These are phyloP conservation scores for Solanum neorickii DNA, from an alignment of 257 asterid species.

Conservation along the genomic window DNA sequence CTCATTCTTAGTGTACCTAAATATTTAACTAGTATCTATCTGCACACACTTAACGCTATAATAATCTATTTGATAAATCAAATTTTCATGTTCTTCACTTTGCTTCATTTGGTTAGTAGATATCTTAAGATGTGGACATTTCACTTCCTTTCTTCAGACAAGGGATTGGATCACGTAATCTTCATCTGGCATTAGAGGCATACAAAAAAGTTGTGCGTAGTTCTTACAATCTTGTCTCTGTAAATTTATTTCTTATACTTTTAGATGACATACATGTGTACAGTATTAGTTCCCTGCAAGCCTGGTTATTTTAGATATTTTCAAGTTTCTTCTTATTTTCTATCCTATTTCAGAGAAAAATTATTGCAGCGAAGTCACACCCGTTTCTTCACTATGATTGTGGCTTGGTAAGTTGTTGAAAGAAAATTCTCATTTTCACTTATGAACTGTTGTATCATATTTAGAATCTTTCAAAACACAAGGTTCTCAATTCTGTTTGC, in stretches of 20 bases:
- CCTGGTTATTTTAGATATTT: not conserved
- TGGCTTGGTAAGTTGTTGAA: constrained; percentile 16
- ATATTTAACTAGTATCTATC: too few relatives aligned
- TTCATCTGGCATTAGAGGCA: too few relatives aligned
- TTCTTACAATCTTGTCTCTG: too few relatives aligned
- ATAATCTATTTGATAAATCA: not conserved
- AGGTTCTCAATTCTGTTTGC: too few relatives aligned
- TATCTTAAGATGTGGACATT: constrained; percentile 68
- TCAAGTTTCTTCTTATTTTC: not conserved
- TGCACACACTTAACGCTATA: too few relatives aligned
- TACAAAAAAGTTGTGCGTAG: too few relatives aligned
- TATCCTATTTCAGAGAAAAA: constrained; percentile 55
- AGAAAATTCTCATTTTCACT: too few relatives aligned
- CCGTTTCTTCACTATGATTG: constrained; percentile 73
- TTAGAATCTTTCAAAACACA: too few relatives aligned
- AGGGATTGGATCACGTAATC: constrained; percentile 32
- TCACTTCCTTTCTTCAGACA: constrained; percentile 69
- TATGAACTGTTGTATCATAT: too few relatives aligned
- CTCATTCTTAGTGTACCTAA: not conserved
- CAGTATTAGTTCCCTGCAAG: not conserved
- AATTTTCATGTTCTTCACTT: not conserved
- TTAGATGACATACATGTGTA: not conserved
- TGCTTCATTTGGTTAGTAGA: not conserved
- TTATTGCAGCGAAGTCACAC: constrained; percentile 51
- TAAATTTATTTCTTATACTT: too few relatives aligned